Evolutionary conservation across 441 rosid species (phyloP).

Genomic region (Pelargonium fulgidum): DNA sequence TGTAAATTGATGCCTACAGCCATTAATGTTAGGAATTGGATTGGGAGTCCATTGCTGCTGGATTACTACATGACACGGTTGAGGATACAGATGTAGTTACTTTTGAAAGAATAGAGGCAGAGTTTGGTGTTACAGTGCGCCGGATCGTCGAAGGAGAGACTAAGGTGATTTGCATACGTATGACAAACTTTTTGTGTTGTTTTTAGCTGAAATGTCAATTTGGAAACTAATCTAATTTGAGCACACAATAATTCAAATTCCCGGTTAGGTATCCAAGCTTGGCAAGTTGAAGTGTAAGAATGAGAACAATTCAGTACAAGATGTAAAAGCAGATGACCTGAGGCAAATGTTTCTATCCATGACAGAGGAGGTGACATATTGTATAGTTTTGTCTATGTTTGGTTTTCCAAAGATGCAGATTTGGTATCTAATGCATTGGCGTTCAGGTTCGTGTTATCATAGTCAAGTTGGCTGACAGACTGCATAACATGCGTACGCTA

Average conservation of each 20-base stretch:
- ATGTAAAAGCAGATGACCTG: constrained; percentile 97
- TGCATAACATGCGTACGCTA: constrained; percentile 97
- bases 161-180: constrained; percentile 49
- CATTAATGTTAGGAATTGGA: constrained; percentile 68
- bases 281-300: constrained; percentile 84
- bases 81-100: constrained; percentile 95
- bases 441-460: constrained; percentile 93
- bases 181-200: constrained; percentile 14
- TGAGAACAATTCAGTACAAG: constrained; percentile 64
- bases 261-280: constrained; percentile 73
- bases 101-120: constrained; percentile 86
- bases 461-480: constrained; percentile 95
- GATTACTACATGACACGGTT: constrained; percentile 93
- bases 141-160: constrained; percentile 98
- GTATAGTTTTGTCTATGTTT: not conserved
- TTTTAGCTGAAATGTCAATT: constrained; percentile 8
- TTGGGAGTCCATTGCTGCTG: constrained; percentile 98
- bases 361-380: constrained; percentile 78
- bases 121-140: constrained; percentile 83
- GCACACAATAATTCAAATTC: not conserved
- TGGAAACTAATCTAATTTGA: constrained; percentile 3
- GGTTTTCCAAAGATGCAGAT: not conserved
- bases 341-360: constrained; percentile 96
- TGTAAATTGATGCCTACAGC: constrained; percentile 24
- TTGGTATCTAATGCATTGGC: constrained; percentile 23